A percentile compares a stretch with the other conserved stretches of the same genome.
These are phyloP conservation scores for Aquilaria agallochum DNA, from an alignment of 441 rosid species.

Conservation along the genomic window DNA sequence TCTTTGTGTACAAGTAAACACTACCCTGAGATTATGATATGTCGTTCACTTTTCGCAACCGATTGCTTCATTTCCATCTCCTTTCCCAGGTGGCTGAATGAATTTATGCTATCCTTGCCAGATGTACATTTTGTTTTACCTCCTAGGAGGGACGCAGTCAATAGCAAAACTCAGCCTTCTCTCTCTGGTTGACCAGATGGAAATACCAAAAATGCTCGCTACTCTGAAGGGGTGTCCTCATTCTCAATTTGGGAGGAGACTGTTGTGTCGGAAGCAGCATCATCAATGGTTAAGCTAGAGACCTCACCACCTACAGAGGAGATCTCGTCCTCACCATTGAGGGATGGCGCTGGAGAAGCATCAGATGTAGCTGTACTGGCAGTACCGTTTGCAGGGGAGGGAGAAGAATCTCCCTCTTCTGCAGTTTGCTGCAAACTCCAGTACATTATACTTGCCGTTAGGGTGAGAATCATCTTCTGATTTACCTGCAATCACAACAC, in stretches of 20 bases:
- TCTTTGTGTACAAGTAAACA: too few relatives aligned
- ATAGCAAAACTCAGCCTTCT: too few relatives aligned
- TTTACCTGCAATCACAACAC: slow-evolving; percentile 46
- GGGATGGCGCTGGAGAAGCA: slow-evolving; percentile 61
- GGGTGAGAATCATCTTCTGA: slow-evolving; percentile 59
- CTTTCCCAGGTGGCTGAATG: too few relatives aligned
- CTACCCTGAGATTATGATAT: too few relatives aligned
- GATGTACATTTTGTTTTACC: too few relatives aligned
- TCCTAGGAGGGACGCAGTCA: too few relatives aligned
- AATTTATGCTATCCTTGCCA: too few relatives aligned
- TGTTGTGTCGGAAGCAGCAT: slow-evolving; percentile 51
- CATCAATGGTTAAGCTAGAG: slow-evolving; percentile 43
- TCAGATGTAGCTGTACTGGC: slow-evolving; percentile 31
- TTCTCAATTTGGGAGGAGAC: slow-evolving; percentile 39
- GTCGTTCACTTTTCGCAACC: too few relatives aligned
- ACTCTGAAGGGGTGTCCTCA: slow-evolving; percentile 27
- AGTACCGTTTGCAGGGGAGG: slow-evolving; percentile 29
- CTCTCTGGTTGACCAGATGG: too few relatives aligned
- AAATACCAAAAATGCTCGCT: neutral
- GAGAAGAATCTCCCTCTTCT: slow-evolving; percentile 32
- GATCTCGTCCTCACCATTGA: slow-evolving; percentile 63
- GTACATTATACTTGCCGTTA: slow-evolving; percentile 60
- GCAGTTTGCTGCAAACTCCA: slow-evolving; percentile 48
- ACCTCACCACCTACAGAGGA: slow-evolving; percentile 55
- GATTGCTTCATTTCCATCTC: too few relatives aligned